Base-by-base conservation (phyloP, 805 yeast species). In the Ogataea zsoltii region DNA sequence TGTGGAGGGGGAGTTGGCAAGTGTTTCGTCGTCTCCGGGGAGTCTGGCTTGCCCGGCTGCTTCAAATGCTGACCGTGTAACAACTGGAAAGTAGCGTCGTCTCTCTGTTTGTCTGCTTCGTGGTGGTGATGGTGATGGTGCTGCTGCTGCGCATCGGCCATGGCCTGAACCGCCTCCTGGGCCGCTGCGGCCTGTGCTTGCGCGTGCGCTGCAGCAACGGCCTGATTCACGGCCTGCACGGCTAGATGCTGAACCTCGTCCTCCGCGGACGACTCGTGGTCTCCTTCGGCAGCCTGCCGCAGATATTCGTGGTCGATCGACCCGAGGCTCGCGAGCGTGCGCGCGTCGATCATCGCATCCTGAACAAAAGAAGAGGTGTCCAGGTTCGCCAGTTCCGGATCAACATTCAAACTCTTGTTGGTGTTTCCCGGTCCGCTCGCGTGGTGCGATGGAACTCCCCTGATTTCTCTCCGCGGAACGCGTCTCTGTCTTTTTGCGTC, bases 281-380 rank as follows among this genome's bases (percentile, higher is more conserved):
- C 54, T 2, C 49, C 50, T 38, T 48, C 58, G 3, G 53, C 55
- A 10, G 56, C 61, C 33, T 61, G 65, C 30, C 65, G 46, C 26
- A 64, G 41, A 46, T 63, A 63, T 19, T 61, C 66, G 23, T 56
- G 62, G 40, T 62, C 69, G 28, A 66, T 53, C 2, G 58, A 51
- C 5, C 69, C 66, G 16, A 75, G 58, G 51, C 70, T 72, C 16
- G 84, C 83, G 46, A 83, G 69, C 33, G 82, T 80, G 41, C 83
- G 72, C 0, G 88, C 87, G 55, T 83, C 87, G 50, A 82, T 69
- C 37, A 85, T 80, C 1, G 87, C 88, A 38, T 83, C 88, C 48
- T 83, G 80, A 10, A 83, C 89, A 44, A 84, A 67, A 14, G 76
- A 57, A 10, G 70, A 56, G 3, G 68, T 54, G 45, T 75, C 82